Evolutionary conservation across 176 grass and related monocot genomes (phyloP), one percentile per base, ranked within the genome.

Genomic region (Urochloa ruziziensis): DNA sequence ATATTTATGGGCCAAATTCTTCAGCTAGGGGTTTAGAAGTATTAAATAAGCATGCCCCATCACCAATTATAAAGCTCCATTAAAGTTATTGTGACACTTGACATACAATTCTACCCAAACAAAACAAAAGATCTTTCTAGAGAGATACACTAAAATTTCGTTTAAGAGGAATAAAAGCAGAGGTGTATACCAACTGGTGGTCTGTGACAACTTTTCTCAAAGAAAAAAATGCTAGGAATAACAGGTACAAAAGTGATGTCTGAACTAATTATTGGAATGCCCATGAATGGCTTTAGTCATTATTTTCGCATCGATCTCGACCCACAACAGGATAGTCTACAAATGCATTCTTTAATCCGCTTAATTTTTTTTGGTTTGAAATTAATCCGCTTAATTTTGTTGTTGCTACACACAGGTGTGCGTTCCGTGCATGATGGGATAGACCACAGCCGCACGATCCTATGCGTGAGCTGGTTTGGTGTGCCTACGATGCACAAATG

Each of bases 1-100:
- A 48, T 53, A 79, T 70, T 78, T 35, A n/a, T n/a, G n/a, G n/a
- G n/a, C n/a, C n/a, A n/a, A n/a, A 61, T 69, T 85, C 52, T 85
- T 82, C 67, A 48, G 40, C 18, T 25, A 56, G 11, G 53, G 13
- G 15, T 73, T 62, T 82, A 59, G 24, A 61, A 48, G 62, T n/a
- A n/a, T n/a, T n/a, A n/a, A n/a, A n/a, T 72, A 48, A 73, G 39
- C 54, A 48, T 72, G 27, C 7, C 18, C 34, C 27, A 47, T 72
- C 7, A 58, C 62, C 37, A 21, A 84, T 42, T 54, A 54, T 40
- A 75, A 84, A 46, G n/a, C 35, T 44, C 51, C 72, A 56, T 7
- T 24, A 34, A 46, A 77, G 24, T 67, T 11, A 47, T 40, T 3
- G 8, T 58, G 2, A 66, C 44, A 65, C 15, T 40, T 83, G 30